Evolutionary conservation across 805 yeast genomes (phyloP), one percentile per base, ranked within the genome.

Genomic region (Saccharomycopsis sp.): DNA sequence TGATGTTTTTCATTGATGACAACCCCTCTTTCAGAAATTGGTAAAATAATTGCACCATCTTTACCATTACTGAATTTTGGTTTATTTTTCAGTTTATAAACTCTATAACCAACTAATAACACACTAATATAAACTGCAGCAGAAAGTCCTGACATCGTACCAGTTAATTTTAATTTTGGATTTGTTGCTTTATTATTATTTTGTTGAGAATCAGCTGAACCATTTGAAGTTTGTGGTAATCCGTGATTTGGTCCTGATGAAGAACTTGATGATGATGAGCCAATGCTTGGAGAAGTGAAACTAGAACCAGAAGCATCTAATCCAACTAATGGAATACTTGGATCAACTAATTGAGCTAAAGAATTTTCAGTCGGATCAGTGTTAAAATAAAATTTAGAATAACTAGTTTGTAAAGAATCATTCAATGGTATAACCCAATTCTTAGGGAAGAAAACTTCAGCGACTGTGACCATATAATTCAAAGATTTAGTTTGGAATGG

Each of bases 381-480:
- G 59, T 79, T 77, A 42, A 66, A 53, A 63, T 83, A 90, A 40
- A 93, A 59, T 20, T 55, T 47, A 2, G 95, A 85, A n/a, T 66
- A 54, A 0, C 69, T 52, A 46, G 51, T 46, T 32, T 43, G 47
- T n/a, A 49, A 34, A 23, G 50, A 37, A 17, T 47, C 22, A 21
- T 46, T 40, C 40, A 50, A 47, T 0, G 65, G 59, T 1, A 60
- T 54, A 14, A 85, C 71, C 24, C 71, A 63, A 9, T 62, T 59
- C 8, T 64, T 59, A 19, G 95, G 95, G 66, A 87, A 82, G 59
- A 84, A 87, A 44, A 86, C 82, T 59, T 83, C 83, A 4, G 97
- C 97, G 50, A 89, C 85, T 0, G 97, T 84, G 44, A 85, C 85
- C 49, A 87, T 74, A 61, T 86, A 90, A 39, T 67, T 68, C 40